phyloP scores from a whole-genome alignment of 306 rosid species.

The Purshia tridentata region DNA sequence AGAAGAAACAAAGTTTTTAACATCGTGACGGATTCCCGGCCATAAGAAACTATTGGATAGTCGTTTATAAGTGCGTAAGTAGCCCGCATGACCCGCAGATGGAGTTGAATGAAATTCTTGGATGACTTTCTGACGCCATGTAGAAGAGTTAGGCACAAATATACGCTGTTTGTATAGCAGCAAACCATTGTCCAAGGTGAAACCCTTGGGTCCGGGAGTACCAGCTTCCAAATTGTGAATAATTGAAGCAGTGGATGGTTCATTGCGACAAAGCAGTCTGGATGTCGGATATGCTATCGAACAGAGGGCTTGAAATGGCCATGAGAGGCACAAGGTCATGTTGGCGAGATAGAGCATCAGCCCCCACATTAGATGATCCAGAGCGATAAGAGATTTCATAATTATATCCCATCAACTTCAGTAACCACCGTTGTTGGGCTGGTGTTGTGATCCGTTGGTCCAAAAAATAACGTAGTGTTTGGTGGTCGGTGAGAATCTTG shows the following conservation, averaged over 20 bases:
- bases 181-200: background rate
- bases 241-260: too few relatives aligned
- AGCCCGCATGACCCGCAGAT: fast-evolving
- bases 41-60: fast-evolving
- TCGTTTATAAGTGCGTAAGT: background rate
- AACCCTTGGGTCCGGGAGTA: too few relatives aligned
- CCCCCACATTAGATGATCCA: background rate
- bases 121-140: background rate
- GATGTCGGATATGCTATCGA: too few relatives aligned
- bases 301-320: too few relatives aligned
- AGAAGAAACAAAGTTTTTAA: background rate
- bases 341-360: background rate
- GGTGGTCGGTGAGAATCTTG: background rate
- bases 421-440: background rate
- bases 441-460: background rate
- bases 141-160: fast-evolving
- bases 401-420: background rate
- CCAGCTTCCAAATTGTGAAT: background rate
- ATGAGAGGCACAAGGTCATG: background rate
- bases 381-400: background rate
- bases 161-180: background rate
- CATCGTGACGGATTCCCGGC: background rate
- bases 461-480: background rate
- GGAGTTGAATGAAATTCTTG: background rate
- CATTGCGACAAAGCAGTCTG: too few relatives aligned